phyloP scores from a whole-genome alignment of 495 filamentous ascomycete species.

The Cryomyces minteri region DNA sequence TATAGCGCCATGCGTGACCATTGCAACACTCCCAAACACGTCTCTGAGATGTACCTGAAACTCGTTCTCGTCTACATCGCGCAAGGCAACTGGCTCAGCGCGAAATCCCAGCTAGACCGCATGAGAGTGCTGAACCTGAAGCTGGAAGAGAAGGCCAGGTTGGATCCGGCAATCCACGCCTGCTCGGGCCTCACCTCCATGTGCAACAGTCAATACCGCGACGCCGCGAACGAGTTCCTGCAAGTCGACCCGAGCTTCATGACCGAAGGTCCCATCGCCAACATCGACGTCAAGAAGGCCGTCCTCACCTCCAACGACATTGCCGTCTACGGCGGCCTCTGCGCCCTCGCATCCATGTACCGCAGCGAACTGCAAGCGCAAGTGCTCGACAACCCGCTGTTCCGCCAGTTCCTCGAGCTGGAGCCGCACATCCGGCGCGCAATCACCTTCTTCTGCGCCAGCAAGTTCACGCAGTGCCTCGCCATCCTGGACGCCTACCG shows the following conservation, averaged over 20 bases:
- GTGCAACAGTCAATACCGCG: constrained; percentile 40
- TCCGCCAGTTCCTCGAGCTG: constrained; percentile 77
- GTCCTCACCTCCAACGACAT: constrained; percentile 72
- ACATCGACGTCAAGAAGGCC: constrained; percentile 26
- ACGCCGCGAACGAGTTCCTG: constrained; percentile 61
- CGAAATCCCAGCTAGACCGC: constrained; percentile 49
- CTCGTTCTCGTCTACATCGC: constrained; percentile 49
- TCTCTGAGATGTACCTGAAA: constrained; percentile 51
- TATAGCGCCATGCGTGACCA: constrained; percentile 60
- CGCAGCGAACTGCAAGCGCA: constrained; percentile 50
- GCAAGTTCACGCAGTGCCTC: constrained; percentile 71
- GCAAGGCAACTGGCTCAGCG: constrained; percentile 45
- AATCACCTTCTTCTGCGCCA: constrained; percentile 69
- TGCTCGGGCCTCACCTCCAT: constrained; percentile 55
- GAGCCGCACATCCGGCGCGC: constrained; percentile 91
- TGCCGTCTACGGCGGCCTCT: constrained; percentile 78
- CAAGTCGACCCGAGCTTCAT: constrained; percentile 34
- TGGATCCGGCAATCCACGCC: constrained; percentile 29
- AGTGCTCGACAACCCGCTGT: constrained; percentile 62
- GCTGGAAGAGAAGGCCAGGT: constrained; percentile 20
- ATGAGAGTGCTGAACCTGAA: constrained; percentile 42
- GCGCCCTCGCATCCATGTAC: constrained; percentile 80
- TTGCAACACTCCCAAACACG: constrained; percentile 49
- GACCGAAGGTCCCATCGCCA: constrained; percentile 12
- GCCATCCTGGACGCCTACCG: constrained; percentile 63